A percentile compares a stretch with the other conserved stretches of the same genome.
These are phyloP conservation scores for Apophysomyces elegans DNA, from an alignment of 371 early-diverging fungal genomes.

Conservation along the genomic window DNA sequence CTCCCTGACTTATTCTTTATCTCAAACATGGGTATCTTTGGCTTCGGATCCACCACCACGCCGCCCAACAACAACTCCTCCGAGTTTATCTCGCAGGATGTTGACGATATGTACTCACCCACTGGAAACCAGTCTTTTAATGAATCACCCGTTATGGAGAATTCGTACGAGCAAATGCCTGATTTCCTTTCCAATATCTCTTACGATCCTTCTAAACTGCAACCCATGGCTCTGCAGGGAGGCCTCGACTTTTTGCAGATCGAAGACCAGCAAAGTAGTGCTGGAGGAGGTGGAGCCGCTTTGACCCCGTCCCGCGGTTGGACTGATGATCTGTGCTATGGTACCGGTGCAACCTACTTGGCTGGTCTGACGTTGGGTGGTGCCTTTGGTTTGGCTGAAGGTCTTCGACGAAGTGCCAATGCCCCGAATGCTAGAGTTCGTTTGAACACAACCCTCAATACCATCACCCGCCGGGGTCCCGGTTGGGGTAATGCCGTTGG, in stretches of 20 bases:
- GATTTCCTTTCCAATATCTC: constrained; percentile 58
- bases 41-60: constrained; percentile 29
- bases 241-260: constrained; percentile 67
- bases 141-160: constrained; percentile 20
- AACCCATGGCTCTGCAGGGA: constrained; percentile 62
- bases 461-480: constrained; percentile 86
- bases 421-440: constrained; percentile 74
- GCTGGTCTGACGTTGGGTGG: constrained; percentile 83
- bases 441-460: constrained; percentile 83
- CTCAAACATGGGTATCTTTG: constrained; percentile 31
- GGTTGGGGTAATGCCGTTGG: constrained; percentile 87
- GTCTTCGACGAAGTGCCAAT: constrained; percentile 63
- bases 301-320: constrained; percentile 79
- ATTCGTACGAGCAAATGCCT: constrained; percentile 57
- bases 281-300: constrained; percentile 43
- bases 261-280: constrained; percentile 43
- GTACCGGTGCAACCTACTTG: constrained; percentile 83
- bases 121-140: constrained; percentile 19
- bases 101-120: constrained; percentile 40
- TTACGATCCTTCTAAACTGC: constrained; percentile 57
- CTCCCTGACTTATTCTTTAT: neutral
- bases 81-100: constrained; percentile 17
- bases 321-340: constrained; percentile 88
- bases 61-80: constrained; percentile 10
- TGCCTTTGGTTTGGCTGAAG: constrained; percentile 80